Evolutionary conservation across 331 rosid species (phyloP).

Genomic region (Acacia pycnantha): DNA sequence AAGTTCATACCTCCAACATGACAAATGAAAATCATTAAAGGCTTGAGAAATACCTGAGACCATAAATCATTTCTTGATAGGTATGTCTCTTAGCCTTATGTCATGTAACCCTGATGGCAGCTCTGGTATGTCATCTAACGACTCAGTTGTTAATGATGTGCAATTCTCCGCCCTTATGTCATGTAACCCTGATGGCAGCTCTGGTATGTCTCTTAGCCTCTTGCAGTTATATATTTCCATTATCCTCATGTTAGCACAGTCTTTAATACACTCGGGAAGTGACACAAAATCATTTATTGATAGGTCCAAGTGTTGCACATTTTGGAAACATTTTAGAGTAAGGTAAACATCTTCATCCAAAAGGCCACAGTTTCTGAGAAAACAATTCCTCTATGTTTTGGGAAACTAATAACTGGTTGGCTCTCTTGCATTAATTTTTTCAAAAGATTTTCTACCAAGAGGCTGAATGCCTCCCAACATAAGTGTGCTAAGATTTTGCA

Average conservation of each 20-base stretch:
- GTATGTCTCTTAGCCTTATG: too few species aligned
- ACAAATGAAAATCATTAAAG: neutral
- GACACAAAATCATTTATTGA: neutral
- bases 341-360: neutral
- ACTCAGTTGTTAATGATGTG: neutral
- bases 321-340: neutral
- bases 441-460: neutral
- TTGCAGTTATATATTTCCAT: neutral
- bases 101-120: too few species aligned
- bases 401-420: neutral
- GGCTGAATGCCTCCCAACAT: neutral
- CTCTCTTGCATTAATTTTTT: neutral
- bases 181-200: neutral
- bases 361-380: neutral
- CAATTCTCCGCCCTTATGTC: neutral
- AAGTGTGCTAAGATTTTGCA: neutral
- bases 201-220: neutral
- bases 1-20: too few species aligned
- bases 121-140: too few species aligned
- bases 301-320: neutral
- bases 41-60: neutral
- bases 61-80: too few species aligned
- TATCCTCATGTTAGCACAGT: neutral
- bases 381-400: neutral
- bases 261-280: neutral